phyloP scores from a whole-genome alignment of 352 stramenopile genomes.

The Globisporangium mamillatum region DNA sequence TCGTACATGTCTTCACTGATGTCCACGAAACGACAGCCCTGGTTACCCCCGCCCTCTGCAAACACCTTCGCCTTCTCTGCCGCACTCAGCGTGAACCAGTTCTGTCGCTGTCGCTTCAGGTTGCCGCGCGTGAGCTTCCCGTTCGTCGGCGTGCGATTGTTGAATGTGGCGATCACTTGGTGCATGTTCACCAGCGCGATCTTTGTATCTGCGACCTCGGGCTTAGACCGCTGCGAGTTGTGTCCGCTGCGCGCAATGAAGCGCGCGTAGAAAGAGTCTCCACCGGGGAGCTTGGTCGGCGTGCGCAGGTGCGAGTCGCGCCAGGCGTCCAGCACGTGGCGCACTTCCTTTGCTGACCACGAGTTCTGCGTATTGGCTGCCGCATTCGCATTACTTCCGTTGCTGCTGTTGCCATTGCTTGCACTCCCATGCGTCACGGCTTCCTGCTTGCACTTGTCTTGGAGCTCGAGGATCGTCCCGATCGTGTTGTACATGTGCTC shows the following conservation, averaged over 20 bases:
- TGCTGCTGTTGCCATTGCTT: background rate
- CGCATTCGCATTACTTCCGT: background rate
- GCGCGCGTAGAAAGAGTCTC: constrained; percentile 15
- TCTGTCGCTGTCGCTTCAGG: constrained; percentile 13
- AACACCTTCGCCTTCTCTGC: constrained; percentile 2
- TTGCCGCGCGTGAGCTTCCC: constrained; percentile 16
- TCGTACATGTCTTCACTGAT: constrained; percentile 16
- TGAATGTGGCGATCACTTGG: constrained; percentile 8
- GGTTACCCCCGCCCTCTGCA: background rate
- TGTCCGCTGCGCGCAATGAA: constrained; percentile 17
- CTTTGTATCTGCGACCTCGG: constrained; percentile 16
- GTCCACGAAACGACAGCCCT: constrained; percentile 12
- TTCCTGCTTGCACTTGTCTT: constrained; percentile 17
- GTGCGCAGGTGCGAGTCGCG: constrained; percentile 10
- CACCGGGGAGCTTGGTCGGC: constrained; percentile 8
- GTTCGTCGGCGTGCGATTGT: background rate
- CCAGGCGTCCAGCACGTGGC: constrained; percentile 12
- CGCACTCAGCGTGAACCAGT: constrained; percentile 11
- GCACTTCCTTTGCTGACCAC: constrained; percentile 6
- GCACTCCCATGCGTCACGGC: background rate
- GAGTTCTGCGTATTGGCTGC: background rate
- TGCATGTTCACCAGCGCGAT: constrained; percentile 16
- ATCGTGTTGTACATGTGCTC: constrained; percentile 18
- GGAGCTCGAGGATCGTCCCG: constrained; percentile 12
- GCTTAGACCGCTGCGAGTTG: constrained; percentile 14